Evolutionary conservation across 441 rosid genomes (phyloP), one percentile per base, ranked within the genome.

Genomic region (Adansonia madagascariensis): DNA sequence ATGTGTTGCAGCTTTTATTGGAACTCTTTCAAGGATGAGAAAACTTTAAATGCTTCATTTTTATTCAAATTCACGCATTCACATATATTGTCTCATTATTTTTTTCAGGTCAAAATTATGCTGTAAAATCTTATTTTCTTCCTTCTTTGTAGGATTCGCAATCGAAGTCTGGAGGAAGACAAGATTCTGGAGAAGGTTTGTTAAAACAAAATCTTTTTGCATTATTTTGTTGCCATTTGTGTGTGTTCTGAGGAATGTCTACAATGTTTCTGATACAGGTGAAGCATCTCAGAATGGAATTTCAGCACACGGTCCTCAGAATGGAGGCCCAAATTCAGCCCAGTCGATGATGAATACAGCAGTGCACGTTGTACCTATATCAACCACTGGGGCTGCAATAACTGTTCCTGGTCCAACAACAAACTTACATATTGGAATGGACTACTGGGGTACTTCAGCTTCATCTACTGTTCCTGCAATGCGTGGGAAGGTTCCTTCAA

Each of bases 351-450:
- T 85, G 76, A 91, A 85, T 75, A 89, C 85, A 52, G 71, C 87
- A 6, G 71, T 88, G 87, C n/a, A 89, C 15, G 9, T 86, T 7
- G 69, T 88, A 50, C 87, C 94, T 61, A 82, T 90, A 75, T 70
- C 97, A 79, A 82, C 86, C 71, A 12, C 90, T 41, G 88, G 87
- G 70, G 77, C 87, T 47, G 84, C 87, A 15, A 85, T 86, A 74
- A 93, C 89, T 77, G 82, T 88, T 81, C 88, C 92, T 60, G 93
- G 95, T 18, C 98, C 98, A 43, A 81, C 97, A 7, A 94, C 98
- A 75, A 94, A 91, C 87, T 85, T 96, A 81, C 94, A 96, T 73
- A 92, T 94, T 78, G 97, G 99, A 78, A 92, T 94, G 98, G 99
- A 94, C 57, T 95, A 88, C 65, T 95, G 99, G 99, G 91, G 94